phyloP scores from a whole-genome alignment of 257 asterid genomes.

The Nicotiana undulata region DNA sequence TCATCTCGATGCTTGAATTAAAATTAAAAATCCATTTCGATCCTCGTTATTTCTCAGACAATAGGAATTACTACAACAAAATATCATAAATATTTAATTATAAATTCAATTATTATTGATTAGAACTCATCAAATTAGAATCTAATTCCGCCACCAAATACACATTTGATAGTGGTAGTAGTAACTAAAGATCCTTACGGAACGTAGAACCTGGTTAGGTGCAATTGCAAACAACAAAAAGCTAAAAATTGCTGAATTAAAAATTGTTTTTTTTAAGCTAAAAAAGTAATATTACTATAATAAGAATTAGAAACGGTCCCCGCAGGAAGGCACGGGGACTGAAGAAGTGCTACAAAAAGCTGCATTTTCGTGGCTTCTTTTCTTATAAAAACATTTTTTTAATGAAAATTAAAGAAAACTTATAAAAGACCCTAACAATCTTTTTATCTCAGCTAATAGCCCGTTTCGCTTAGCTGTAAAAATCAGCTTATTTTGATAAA shows the following conservation, averaged over 20 bases:
- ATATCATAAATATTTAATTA: no score
- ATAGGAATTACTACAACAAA: no score
- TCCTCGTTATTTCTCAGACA: no score
- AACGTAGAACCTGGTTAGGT: neutral
- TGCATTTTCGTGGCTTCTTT: slow-evolving; percentile 41
- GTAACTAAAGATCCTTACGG: slow-evolving; percentile 4
- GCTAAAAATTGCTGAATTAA: neutral
- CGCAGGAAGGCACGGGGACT: slow-evolving; percentile 39
- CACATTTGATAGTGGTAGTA: neutral
- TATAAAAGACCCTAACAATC: slow-evolving; percentile 17
- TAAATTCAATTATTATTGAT: no score
- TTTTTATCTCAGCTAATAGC: slow-evolving; percentile 12
- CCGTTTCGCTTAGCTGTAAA: no score
- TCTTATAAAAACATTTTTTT: slow-evolving; percentile 17
- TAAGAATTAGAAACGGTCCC: slow-evolving; percentile 13
- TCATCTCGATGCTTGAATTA: no score
- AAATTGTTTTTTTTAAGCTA: neutral
- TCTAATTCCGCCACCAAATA: neutral
- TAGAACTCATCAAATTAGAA: no score
- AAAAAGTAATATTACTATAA: neutral
- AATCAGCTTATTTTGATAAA: no score
- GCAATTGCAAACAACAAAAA: neutral
- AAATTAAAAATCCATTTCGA: no score
- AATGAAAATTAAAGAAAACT: neutral
- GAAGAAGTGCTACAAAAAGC: slow-evolving; percentile 58